phyloP scores from a whole-genome alignment of 2,329 filamentous ascomycete genomes.

The Ophidiomyces ophidiicola region DNA sequence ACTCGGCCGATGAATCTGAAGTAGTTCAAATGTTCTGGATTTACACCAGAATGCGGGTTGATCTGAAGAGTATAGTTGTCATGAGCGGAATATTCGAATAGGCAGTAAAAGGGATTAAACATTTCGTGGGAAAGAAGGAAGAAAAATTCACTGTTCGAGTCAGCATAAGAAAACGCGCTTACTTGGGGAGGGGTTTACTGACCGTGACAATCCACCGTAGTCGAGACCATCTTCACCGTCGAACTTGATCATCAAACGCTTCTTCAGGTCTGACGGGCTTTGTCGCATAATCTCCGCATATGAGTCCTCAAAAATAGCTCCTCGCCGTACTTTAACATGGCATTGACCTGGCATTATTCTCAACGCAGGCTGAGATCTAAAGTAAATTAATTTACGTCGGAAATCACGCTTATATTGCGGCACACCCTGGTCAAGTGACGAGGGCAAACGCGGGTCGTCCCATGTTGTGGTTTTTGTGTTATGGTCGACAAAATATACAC shows the following conservation, averaged over 20 bases:
- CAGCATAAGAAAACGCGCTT: background rate
- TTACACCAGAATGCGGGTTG: slow-evolving; percentile 98
- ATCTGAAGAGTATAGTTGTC: slow-evolving; percentile 99
- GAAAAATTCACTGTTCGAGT: slow-evolving; percentile 70
- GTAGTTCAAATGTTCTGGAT: slow-evolving; percentile 97
- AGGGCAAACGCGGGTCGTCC: slow-evolving; percentile 92
- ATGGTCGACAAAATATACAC: slow-evolving; percentile 98
- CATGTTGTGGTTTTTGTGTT: slow-evolving; percentile 99
- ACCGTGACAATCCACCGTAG: slow-evolving; percentile 86
- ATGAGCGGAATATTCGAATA: slow-evolving; percentile 98
- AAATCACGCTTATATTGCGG: slow-evolving; percentile 99
- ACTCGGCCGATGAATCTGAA: slow-evolving; percentile 99
- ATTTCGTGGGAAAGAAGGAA: slow-evolving; percentile 98
- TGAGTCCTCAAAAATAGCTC: slow-evolving; percentile 96
- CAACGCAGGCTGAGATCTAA: slow-evolving; percentile 92
- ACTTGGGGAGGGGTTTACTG: slow-evolving; percentile 19
- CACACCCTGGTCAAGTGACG: slow-evolving; percentile 92
- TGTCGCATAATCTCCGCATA: slow-evolving; percentile 98
- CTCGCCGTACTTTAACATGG: slow-evolving; percentile 92
- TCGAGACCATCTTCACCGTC: slow-evolving; percentile 96
- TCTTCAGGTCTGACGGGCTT: slow-evolving; percentile 91
- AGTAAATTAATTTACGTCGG: slow-evolving; percentile 94
- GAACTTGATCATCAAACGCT: slow-evolving; percentile 98
- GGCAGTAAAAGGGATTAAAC: slow-evolving; percentile 99
- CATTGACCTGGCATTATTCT: slow-evolving; percentile 93